Conservation (phyloP, 257 asterid genomes). For the Salvia rosmarinus region DNA sequence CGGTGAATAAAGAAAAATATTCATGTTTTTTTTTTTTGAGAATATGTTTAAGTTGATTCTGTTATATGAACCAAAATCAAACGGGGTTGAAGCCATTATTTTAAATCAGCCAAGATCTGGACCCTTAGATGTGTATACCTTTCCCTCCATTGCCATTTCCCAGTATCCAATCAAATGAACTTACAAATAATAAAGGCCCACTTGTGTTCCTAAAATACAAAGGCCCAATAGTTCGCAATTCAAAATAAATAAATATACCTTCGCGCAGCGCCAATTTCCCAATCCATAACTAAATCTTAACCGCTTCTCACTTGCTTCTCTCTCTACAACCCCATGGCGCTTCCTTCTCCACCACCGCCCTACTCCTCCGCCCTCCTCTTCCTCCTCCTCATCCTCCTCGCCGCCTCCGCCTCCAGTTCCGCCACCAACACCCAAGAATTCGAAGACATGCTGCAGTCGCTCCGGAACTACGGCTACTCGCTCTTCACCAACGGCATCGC, state of each 20-base stretch:
- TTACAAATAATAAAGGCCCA: background rate
- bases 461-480: slow-evolving; percentile 51
- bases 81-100: background rate
- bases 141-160: no score
- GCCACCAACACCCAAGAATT: slow-evolving; percentile 35
- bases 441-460: slow-evolving; percentile 37
- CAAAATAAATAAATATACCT: background rate
- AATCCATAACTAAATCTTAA: slow-evolving; percentile 29
- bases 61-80: background rate
- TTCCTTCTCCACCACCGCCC: slow-evolving; percentile 19
- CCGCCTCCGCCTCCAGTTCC: slow-evolving; percentile 21
- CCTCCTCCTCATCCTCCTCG: slow-evolving; percentile 8
- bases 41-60: background rate
- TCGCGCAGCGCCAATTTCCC: slow-evolving; percentile 21
- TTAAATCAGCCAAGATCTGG: background rate
- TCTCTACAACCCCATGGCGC: slow-evolving; percentile 30
- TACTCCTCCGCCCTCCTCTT: slow-evolving; percentile 30
- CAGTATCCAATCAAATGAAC: no score
- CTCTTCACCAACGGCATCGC: slow-evolving; percentile 65
- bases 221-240: background rate
- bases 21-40: no score
- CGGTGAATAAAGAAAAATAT: no score
- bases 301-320: slow-evolving; percentile 19
- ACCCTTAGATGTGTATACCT: background rate
- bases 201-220: background rate